Base-by-base conservation (phyloP, 768 basidiomycete genomes). In the Tulasnella sp. region DNA sequence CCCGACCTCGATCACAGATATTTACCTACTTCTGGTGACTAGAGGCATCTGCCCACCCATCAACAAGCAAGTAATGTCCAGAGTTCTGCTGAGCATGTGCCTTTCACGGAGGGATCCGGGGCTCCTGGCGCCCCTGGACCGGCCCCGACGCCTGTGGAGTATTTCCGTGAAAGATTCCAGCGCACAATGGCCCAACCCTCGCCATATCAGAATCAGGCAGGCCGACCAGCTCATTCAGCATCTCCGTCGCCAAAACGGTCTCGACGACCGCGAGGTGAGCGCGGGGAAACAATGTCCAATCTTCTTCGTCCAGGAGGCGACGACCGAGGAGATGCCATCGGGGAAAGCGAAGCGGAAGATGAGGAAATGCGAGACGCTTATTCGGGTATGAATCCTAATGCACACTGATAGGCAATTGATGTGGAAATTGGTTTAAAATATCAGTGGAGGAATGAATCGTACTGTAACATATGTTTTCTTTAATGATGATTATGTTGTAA, bases 141-240 rank as follows among this genome's bases (percentile, higher is more conserved):
- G 9, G 36, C 46, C n/a, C 44, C 46, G 31, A 44, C 42, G 40
- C 42, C 75, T 48, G 75, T 56, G 6, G 75, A 76, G 42, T 76
- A 76, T 56, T 76, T 76, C 31, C 75, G 75, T 9, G 75, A 76
- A 56, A 44, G 75, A 34, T 76, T 76, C 31, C 46, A 48, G 31
- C 75, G 75, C 16, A 52, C 75, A 31, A 36, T 76, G 31, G 40
- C 75, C 7, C 75, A 76, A 39, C 75, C 75, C 8, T 76, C 75
- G 46, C 75, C 75, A 31, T 76, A 76, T n/a, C 75, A 76, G 8
- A 42, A 76, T 48, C 75, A 42, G 36, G 36, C 71, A 27, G 71
- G 40, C n/a, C n/a, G 36, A 24, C 40, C 71, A 38, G 24, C 36
- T 36, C 40, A 38, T 72, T 72, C 36, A 72, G 19, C 40, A 21